Percentiles rank a stretch among this genome's conserved stretches.
phyloP scores from a whole-genome alignment of 768 basidiomycete genomes.

The Russula sp. region DNA sequence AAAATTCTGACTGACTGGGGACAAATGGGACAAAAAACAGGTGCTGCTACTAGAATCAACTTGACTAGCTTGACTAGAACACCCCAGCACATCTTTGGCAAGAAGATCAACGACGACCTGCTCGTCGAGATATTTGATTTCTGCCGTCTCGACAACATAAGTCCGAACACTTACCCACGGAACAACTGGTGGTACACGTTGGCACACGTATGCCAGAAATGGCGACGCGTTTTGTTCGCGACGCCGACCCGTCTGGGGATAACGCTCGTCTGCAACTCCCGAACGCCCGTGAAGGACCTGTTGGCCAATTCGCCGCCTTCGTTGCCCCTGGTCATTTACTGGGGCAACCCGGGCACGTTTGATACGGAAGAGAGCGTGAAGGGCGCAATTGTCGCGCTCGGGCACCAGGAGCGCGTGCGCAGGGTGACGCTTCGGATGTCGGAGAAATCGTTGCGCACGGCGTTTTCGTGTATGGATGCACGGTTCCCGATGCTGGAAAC shows the following conservation, averaged over 20 bases:
- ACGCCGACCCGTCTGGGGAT: background rate
- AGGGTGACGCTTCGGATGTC: background rate
- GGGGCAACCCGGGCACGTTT: background rate
- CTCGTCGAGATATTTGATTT: constrained; percentile 11
- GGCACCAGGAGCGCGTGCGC: background rate
- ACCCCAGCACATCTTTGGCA: background rate
- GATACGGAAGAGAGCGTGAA: background rate
- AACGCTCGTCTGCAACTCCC: background rate
- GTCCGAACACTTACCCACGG: background rate
- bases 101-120: background rate
- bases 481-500: background rate
- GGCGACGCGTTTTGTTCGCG: constrained; percentile 2
- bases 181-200: constrained; percentile 7
- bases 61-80: too few relatives aligned
- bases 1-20: too few relatives aligned
- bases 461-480: background rate
- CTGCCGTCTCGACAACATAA: background rate
- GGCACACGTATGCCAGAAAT: constrained; percentile 1
- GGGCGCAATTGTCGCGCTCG: background rate
- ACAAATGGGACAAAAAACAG: too few relatives aligned
- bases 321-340: background rate
- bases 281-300: background rate
- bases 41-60: too few relatives aligned
- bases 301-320: constrained; percentile 1
- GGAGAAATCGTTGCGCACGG: background rate